A percentile compares a stretch with the other conserved stretches of the same genome.
Conservation (phyloP, 1,284 basidiomycete genomes). For the Pseudomicrostroma phylloplanum region DNA sequence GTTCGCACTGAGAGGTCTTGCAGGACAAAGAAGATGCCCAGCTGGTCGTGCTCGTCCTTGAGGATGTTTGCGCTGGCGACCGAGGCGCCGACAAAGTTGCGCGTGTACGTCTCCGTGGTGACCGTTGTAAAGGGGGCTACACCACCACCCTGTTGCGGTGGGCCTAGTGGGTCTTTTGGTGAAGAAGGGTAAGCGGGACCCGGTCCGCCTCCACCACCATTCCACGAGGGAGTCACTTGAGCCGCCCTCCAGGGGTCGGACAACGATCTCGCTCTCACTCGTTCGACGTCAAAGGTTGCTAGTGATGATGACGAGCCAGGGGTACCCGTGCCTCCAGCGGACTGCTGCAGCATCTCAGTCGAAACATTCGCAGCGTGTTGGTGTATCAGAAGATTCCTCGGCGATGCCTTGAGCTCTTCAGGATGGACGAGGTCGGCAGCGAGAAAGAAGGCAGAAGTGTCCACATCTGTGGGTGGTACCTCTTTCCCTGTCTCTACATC, state of each 20-base stretch:
- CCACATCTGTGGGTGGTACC: slow-evolving; percentile 31
- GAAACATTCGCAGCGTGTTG: slow-evolving; percentile 29
- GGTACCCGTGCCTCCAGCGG: not conserved
- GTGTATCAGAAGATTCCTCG: slow-evolving; percentile 36
- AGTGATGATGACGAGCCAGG: not conserved
- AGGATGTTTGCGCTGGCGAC: slow-evolving; percentile 42
- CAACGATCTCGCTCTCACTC: not conserved
- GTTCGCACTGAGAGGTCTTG: slow-evolving; percentile 42
- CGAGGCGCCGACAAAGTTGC: slow-evolving; percentile 39
- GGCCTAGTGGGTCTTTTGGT: not conserved
- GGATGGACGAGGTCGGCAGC: slow-evolving; percentile 42
- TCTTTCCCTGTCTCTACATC: slow-evolving; percentile 32
- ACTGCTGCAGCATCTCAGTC: slow-evolving; percentile 17
- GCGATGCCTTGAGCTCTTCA: slow-evolving; percentile 31
- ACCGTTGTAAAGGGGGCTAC: slow-evolving; percentile 9
- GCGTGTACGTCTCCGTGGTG: slow-evolving; percentile 22
- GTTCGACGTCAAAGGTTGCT: not conserved
- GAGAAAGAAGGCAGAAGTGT: slow-evolving; percentile 41
- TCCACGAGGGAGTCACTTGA: slow-evolving; percentile 1
- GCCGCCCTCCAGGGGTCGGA: slow-evolving; percentile 4
- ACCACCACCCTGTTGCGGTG: not conserved
- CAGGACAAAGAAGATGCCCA: slow-evolving; percentile 43
- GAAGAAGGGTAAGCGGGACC: not conserved
- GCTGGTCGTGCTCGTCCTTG: slow-evolving; percentile 36
- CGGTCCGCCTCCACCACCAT: not conserved